Base-by-base conservation (phyloP, 106 monocot genomes). In the Platanthera zijinensis region DNA sequence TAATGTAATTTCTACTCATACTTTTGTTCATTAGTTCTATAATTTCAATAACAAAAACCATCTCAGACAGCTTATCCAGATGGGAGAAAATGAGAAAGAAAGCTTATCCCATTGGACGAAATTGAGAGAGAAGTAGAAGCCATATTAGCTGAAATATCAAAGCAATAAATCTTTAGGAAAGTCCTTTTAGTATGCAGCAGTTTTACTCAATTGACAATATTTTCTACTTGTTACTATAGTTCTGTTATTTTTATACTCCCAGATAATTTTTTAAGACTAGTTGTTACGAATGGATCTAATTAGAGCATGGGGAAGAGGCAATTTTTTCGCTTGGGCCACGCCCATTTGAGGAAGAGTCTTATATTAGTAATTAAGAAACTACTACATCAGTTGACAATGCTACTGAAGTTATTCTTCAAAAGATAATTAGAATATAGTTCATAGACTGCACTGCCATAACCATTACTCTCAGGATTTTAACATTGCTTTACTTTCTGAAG, bases 281-380 rank as follows among this genome's bases (percentile, higher is more conserved):
- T 97, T 71, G 81, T 85, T 13, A 91, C 94, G 80, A 91, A 91
- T 75, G 97, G 97, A 74, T 89, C 89, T 12, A 97, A 97, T 57
- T 97, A 93, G 97, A 97, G 97, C 82, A 86, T 94, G 84, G 97
- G 97, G 13, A 93, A 97, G 57, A 57, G 93, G 8, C 97, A 97
- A 71, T 74, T 97, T 25, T 97, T 97, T 74, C 94, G 93, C 75
- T 80, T 97, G 72, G 91, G 97, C 0, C 86, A 91, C 46, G 91
- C 97, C 48, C 69, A 94, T 32, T 66, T 97, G 50, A 91, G 80
- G 80, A 84, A 89, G 81, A 88, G 91, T 69, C 84, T 78, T 0
- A 94, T 97, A 77, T 59, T 97, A 17, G 91, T 94, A 4, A 91
- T 97, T 52, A 94, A 97, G 97, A 97, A 79, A 93, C 97, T 15